Base-by-base conservation (phyloP, 2,329 filamentous ascomycete species). In the Ceratocystiopsis sp. region DNA sequence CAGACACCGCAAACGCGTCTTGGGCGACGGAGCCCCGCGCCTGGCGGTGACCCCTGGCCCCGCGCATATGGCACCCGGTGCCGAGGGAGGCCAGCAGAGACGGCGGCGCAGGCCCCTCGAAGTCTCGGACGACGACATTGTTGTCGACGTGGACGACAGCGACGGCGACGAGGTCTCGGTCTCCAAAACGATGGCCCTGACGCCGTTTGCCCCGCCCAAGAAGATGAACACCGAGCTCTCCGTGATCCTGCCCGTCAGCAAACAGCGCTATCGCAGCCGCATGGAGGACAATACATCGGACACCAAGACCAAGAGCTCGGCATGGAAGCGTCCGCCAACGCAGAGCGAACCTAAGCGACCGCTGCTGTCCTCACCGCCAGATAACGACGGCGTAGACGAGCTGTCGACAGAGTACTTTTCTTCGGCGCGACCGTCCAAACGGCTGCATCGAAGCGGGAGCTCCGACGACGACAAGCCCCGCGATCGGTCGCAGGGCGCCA, bases 361-460 rank as follows among this genome's bases (percentile, higher is more conserved):
- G 32, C 34, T 13, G 38, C 32, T 11, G 33, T 29, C 14, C 32
- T 7, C 14, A 14, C 21, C 18, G 8, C n/a, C 18, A 38, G 29
- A 34, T 9, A 44, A 41, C 32, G 44, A 46, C 4, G 42, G 44
- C 19, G 43, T 45, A 9, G 47, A 49, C 39, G 47, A 49, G 43
- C 45, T 49, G 25, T 47, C 47, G 6, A 41, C 10, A 6, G 46
- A 47, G n/a, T 41, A 16, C 38, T 47, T 39, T 21, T 15, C 3
- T 34, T 15, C 33, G 33, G 33, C 17, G 37, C 41, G 19, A 13
- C n/a, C 42, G 4, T 38, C 21, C 6, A 39, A 40, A n/a, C 33
- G 11, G 29, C 16, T 8, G 3, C 18, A 33, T n/a, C 4, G 34
- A 34, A 13, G 3, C 8, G 36, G 18, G 4, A 11, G 3, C 17